Conservation (phyloP, 345 rosid species). For the Gossypium sturtianum region DNA sequence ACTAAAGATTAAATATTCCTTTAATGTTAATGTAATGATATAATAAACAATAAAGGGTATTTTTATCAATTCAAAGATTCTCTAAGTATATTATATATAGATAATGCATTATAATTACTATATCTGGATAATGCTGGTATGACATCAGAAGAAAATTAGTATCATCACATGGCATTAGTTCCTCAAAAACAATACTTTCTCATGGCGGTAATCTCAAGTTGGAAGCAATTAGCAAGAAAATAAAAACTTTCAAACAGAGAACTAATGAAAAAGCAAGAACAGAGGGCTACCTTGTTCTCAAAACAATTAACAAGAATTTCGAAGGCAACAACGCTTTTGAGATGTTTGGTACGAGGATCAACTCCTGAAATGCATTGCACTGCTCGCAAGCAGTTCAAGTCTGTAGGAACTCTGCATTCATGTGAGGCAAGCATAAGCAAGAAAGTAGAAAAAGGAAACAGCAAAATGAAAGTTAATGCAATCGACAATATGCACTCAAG, state of each 20-base stretch:
- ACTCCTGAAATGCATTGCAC: conserved; percentile 68
- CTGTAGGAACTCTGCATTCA: conserved; percentile 57
- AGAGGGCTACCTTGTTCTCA: conserved; percentile 47
- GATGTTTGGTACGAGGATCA: conserved; percentile 47
- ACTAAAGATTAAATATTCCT: neutral
- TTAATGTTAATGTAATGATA: neutral
- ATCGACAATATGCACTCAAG: neutral
- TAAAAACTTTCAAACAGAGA: neutral
- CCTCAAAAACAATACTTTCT: neutral
- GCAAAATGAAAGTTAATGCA: neutral
- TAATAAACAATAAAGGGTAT: neutral
- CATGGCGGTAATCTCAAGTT: neutral
- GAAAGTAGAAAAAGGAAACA: neutral
- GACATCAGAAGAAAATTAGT: neutral
- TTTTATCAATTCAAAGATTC: neutral
- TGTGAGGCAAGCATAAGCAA: conserved; percentile 13
- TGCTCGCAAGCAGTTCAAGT: conserved; percentile 66
- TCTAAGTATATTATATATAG: neutral
- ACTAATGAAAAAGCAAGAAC: neutral
- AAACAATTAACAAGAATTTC: conserved; percentile 51
- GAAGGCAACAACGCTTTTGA: conserved; percentile 57
- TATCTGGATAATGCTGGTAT: neutral
- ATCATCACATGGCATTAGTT: neutral
- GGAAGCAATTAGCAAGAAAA: neutral
- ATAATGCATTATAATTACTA: neutral